Conservation (phyloP, 1,284 basidiomycete genomes). For the Ganoderma leucocontextum region DNA sequence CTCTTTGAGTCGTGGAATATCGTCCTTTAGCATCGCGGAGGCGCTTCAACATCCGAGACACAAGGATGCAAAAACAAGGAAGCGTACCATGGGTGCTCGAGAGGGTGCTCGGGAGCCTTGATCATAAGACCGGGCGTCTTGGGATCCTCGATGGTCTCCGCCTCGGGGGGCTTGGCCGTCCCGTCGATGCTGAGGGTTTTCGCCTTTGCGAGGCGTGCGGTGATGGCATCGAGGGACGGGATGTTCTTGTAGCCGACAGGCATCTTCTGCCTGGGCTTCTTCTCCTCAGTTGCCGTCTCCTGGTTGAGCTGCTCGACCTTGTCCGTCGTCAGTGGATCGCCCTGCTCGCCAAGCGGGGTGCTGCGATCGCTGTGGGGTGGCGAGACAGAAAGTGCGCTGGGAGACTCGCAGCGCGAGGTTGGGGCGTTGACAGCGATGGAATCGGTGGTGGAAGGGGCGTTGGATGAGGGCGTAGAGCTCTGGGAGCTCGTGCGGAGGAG, state of each 20-base stretch:
- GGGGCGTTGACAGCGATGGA: constrained; percentile 70
- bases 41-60: constrained; percentile 16
- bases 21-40: constrained; percentile 63
- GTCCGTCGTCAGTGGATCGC: constrained; percentile 63
- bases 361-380: constrained; percentile 52
- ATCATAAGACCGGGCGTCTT: constrained; percentile 79
- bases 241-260: constrained; percentile 86
- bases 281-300: constrained; percentile 30
- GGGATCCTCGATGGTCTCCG: constrained; percentile 78
- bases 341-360: constrained; percentile 43
- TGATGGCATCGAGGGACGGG: constrained; percentile 83
- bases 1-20: constrained; percentile 89
- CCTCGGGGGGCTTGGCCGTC: constrained; percentile 73
- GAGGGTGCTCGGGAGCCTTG: constrained; percentile 82
- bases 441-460: constrained; percentile 58
- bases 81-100: constrained; percentile 81
- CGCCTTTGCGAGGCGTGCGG: constrained; percentile 73
- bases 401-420: constrained; percentile 67
- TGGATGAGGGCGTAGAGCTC: constrained; percentile 40
- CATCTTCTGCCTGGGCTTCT: constrained; percentile 54
- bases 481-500: constrained; percentile 72
- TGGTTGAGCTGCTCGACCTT: constrained; percentile 39
- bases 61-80: neutral
- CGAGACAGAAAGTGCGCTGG: constrained; percentile 51
- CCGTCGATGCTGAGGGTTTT: constrained; percentile 77